Evolutionary conservation across 805 yeast species (phyloP).

Genomic region (Saccharomycopsis fermentans): DNA sequence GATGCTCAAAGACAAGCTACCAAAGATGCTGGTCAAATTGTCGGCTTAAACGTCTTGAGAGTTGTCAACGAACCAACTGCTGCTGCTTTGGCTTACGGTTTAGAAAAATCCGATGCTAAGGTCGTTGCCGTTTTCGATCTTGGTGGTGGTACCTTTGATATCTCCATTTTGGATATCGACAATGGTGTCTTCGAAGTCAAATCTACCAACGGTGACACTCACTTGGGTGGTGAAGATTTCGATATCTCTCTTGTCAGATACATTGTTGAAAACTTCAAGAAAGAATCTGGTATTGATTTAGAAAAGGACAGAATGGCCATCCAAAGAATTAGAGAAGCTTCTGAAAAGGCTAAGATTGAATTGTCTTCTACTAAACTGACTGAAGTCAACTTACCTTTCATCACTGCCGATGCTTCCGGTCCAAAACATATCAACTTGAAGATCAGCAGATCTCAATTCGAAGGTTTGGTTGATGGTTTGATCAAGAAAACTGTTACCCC

Average conservation of each 20-base stretch:
- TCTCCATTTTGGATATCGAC: conserved; percentile 91
- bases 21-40: conserved; percentile 96
- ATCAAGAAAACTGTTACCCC: conserved; percentile 67
- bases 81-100: conserved; percentile 91
- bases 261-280: conserved; percentile 70
- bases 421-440: conserved; percentile 70
- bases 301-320: conserved; percentile 61
- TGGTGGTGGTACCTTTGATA: conserved; percentile 99
- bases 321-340: conserved; percentile 80
- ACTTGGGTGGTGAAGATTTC: conserved; percentile 88
- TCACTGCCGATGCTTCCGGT: conserved; percentile 78
- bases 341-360: conserved; percentile 85
- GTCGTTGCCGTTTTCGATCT: conserved; percentile 93
- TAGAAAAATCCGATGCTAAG: conserved; percentile 68
- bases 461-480: conserved; percentile 54
- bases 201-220: conserved; percentile 95
- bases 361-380: conserved; percentile 65
- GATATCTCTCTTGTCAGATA: conserved; percentile 81
- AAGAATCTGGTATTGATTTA: conserved; percentile 60
- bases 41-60: conserved; percentile 82
- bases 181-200: conserved; percentile 97
- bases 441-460: conserved; percentile 59
- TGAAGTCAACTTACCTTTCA: conserved; percentile 72
- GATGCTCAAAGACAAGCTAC: conserved; percentile 91
- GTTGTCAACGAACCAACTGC: conserved; percentile 90